Evolutionary conservation across 106 monocot genomes (phyloP).

Genomic region (Narthecium ossifragum): DNA sequence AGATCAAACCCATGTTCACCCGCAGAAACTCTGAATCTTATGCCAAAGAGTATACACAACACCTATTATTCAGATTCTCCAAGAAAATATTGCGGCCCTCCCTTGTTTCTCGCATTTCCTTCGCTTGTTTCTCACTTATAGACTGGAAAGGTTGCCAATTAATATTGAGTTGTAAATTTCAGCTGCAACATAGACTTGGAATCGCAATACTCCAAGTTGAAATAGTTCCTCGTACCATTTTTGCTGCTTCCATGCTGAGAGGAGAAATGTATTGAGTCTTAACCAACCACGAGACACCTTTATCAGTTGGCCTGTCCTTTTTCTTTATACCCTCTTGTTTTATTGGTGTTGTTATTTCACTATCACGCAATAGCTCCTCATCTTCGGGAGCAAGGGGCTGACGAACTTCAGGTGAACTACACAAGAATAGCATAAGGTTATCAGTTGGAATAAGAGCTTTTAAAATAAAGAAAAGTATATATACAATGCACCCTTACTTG

Average conservation of each 20-base stretch:
- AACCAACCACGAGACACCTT: conserved; percentile 91
- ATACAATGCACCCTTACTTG: conserved; percentile 42
- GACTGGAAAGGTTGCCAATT: conserved; percentile 49
- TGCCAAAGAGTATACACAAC: too few relatives aligned
- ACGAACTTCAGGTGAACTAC: conserved; percentile 41
- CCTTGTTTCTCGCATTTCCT: conserved; percentile 78
- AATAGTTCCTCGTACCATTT: conserved; percentile 57
- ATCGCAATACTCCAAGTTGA: too few relatives aligned
- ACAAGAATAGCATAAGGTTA: too few relatives aligned
- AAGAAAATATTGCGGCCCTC: conserved; percentile 66
- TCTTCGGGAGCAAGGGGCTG: conserved; percentile 74
- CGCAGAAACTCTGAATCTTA: too few relatives aligned
- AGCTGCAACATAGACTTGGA: background rate
- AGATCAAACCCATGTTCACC: background rate
- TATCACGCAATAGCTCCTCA: conserved; percentile 74
- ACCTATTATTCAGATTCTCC: conserved; percentile 90
- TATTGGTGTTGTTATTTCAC: conserved; percentile 68
- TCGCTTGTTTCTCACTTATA: conserved; percentile 90
- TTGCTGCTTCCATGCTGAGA: conserved; percentile 73
- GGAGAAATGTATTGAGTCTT: conserved; percentile 98
- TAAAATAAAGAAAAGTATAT: conserved; percentile 6
- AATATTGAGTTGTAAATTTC: conserved; percentile 11
- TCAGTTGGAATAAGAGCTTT: too few relatives aligned
- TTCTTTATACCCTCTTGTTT: conserved; percentile 81
- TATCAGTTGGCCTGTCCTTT: conserved; percentile 88